Conservation (phyloP, 768 basidiomycete species). For the Lentinula boryana region DNA sequence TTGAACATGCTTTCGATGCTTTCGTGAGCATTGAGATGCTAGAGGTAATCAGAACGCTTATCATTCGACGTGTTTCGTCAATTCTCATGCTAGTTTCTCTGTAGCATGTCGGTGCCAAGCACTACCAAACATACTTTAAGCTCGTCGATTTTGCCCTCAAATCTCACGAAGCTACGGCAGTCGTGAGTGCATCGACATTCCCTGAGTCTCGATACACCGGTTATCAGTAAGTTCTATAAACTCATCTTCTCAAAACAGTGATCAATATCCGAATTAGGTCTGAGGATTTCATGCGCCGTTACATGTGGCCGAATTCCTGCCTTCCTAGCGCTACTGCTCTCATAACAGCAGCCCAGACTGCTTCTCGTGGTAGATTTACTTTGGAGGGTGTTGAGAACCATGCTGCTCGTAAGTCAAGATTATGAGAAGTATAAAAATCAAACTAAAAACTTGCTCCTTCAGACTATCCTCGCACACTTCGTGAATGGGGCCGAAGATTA, state of each 20-base stretch:
- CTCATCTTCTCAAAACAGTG: background rate
- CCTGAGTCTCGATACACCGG: constrained; percentile 61
- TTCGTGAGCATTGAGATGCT: constrained; percentile 81
- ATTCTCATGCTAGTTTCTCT: background rate
- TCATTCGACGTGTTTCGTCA: background rate
- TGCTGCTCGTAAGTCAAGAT: constrained; percentile 54
- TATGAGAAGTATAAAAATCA: background rate
- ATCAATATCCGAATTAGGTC: constrained; percentile 30
- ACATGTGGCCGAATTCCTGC: constrained; percentile 89
- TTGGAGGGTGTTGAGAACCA: constrained; percentile 85
- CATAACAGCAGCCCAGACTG: constrained; percentile 63
- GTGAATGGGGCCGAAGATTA: constrained; percentile 83
- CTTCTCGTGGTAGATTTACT: constrained; percentile 71
- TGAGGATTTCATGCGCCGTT: constrained; percentile 81
- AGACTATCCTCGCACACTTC: constrained; percentile 89
- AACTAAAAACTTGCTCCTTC: background rate
- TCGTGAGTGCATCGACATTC: constrained; percentile 66
- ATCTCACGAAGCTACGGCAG: constrained; percentile 55
- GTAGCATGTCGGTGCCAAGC: constrained; percentile 48
- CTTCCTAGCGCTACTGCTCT: constrained; percentile 83
- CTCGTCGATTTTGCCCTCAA: constrained; percentile 78
- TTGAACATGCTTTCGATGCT: constrained; percentile 75
- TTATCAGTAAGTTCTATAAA: constrained; percentile 53
- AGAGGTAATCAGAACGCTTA: constrained; percentile 37
- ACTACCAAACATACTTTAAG: constrained; percentile 68